These are phyloP conservation scores for Fusarium hainanense DNA, from an alignment of 2,329 filamentous ascomycete species.

Conservation along the genomic window DNA sequence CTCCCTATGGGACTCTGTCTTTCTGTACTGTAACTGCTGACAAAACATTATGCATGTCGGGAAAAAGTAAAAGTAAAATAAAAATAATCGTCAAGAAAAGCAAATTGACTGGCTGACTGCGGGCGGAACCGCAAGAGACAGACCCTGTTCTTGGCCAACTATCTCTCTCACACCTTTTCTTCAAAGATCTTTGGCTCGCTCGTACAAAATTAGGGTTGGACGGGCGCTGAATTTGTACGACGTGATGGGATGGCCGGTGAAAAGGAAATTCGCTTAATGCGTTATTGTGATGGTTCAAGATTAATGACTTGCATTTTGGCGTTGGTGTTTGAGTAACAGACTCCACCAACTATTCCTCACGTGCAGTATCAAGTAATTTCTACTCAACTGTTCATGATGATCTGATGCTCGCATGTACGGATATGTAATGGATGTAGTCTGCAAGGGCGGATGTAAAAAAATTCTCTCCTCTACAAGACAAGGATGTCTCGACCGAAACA, in stretches of 20 bases:
- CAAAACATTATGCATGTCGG: conserved; percentile 5
- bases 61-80: not conserved
- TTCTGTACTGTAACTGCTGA: conserved; percentile 16
- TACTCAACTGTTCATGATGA: not conserved
- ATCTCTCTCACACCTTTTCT: not conserved
- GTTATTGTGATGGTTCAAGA: conserved; percentile 12
- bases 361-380: not conserved
- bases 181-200: conserved; percentile 9
- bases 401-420: not conserved
- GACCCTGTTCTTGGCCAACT: not conserved
- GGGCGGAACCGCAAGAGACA: conserved; percentile 30
- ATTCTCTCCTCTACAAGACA: not conserved
- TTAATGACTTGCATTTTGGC: conserved; percentile 4
- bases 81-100: not conserved
- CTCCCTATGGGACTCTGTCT: conserved; percentile 6
- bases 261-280: conserved; percentile 21
- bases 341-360: conserved; percentile 29
- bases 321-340: conserved; percentile 12
- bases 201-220: conserved; percentile 14
- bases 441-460: not conserved
- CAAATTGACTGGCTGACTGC: conserved; percentile 1
- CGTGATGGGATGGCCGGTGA: conserved; percentile 10
- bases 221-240: conserved; percentile 1
- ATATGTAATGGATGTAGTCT: not conserved
- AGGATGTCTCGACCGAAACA: not conserved